Base-by-base conservation (phyloP, 768 basidiomycete genomes). In the Krasilnikovozyma curviuscula region DNA sequence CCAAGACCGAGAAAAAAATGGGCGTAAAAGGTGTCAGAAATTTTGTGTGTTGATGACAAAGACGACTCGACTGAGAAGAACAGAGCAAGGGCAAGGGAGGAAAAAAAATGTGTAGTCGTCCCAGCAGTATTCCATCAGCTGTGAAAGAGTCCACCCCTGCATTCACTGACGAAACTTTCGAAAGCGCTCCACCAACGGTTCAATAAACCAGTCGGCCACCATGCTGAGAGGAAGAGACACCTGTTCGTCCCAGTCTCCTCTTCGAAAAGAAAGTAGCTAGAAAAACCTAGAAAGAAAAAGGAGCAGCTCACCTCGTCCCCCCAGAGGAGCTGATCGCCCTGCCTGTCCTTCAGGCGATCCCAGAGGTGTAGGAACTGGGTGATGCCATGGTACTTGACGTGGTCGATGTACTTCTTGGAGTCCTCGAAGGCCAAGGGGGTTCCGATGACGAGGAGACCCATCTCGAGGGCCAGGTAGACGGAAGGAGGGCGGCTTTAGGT, bases 291-390 rank as follows among this genome's bases (percentile, higher is more conserved):
- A n/a, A n/a, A n/a, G n/a, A n/a, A n/a, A n/a, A n/a, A n/a, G n/a
- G n/a, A n/a, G n/a, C n/a, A n/a, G n/a, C n/a, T n/a, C n/a, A 91
- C 91, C 80, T 98, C 93, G 60, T 98, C 93, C 16, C 93, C 93
- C 93, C 93, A 98, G 10, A 93, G 72, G 27, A 98, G 69, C 54
- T 85, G 82, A 59, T 97, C 88, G 1, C 88, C 89, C 19, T 75
- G 73, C 54, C 83, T 72, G 61, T 84, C 81, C 71, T 93, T 97
- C 61, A 89, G 71, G 40, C 78, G 75, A 60, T 88, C 77, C 86
- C 88, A 98, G 42, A 77, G 84, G 57, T 89, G 74, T 46, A 98
- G 66, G 64, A 98, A 91, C 66, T 98, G 93, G 7, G 81, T 78
- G 59, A 97, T 85, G 39, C 93, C 93, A 63, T 97, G 89, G 44